Conservation (phyloP, 2,329 filamentous ascomycete species). For the Aureobasidium sp. region DNA sequence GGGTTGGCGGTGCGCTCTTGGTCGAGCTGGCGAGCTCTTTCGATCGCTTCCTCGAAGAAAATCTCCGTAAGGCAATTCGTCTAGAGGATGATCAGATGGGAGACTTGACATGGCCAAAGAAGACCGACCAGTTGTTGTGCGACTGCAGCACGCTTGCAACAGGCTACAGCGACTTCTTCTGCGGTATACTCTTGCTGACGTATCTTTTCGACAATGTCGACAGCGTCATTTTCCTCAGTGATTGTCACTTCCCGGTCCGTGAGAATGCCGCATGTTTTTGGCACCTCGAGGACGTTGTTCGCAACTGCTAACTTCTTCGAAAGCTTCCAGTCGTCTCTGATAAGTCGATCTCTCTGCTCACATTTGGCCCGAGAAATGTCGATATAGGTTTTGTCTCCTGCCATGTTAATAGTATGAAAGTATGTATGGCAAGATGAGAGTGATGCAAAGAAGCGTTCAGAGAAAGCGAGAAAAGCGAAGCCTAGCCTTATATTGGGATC, state of each 20-base stretch:
- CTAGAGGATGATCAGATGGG: conserved; percentile 2
- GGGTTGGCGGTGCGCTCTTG: conserved; percentile 19
- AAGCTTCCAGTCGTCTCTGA: conserved; percentile 17
- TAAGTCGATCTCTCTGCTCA: conserved; percentile 17
- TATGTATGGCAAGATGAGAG: not conserved
- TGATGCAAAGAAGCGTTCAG: not conserved
- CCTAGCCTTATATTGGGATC: not conserved
- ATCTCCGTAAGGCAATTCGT: conserved; percentile 28
- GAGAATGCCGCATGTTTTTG: conserved; percentile 44
- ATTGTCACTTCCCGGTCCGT: conserved; percentile 44
- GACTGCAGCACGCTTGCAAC: conserved; percentile 33
- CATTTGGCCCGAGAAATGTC: conserved; percentile 17
- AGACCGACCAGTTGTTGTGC: conserved; percentile 25
- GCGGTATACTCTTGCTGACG: conserved; percentile 24
- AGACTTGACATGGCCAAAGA: not conserved
- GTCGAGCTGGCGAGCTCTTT: conserved; percentile 23
- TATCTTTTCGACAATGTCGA: conserved; percentile 31
- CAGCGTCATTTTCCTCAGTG: conserved; percentile 45
- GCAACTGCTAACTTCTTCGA: not conserved
- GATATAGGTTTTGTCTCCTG: conserved; percentile 11
- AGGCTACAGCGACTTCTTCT: conserved; percentile 31
- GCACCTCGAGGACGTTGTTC: conserved; percentile 39
- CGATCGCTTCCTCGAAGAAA: conserved; percentile 38
- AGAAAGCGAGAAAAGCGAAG: not conserved
- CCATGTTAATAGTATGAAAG: not conserved